Base-by-base conservation (phyloP, 176 grass and related monocot genomes). In the Oryza brachyantha region DNA sequence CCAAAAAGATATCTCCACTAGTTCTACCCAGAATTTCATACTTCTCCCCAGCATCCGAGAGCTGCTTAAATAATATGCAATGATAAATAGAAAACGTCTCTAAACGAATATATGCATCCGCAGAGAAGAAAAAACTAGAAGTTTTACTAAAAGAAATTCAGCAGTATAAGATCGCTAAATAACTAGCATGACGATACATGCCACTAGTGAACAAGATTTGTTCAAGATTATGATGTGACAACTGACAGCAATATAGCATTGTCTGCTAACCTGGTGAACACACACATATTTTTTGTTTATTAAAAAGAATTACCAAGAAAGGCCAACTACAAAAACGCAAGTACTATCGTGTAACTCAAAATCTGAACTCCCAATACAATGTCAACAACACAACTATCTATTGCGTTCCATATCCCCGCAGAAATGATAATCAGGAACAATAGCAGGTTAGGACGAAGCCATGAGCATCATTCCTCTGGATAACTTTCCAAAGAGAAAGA, bases 291-390 rank as follows among this genome's bases (percentile, higher is more conserved):
- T n/a, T 22, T 61, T 27, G 67, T 75, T 58, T 62, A 35, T 72
- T 39, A 58, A 19, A 64, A 65, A 40, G 7, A 73, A 55, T 34
- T 50, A 35, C 12, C 35, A 32, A 83, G 59, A 59, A 83, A 54
- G 25, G 7, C 43, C 11, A 27, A 38, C 3, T n/a, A 55, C n/a
- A 25, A 5, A 74, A 2, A 9, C 1, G 31, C 8, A 24, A 55
- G n/a, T 38, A 25, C 12, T 64, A 8, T 75, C 8, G 0, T 82
- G 61, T 22, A 45, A 35, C 11, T 35, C 5, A 77, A 83, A 77
- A 43, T 28, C 43, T 5, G 14, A 76, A 48, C 13, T 50, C 64
- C n/a, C 22, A 21, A 39, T 37, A 77, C 2, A 24, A 26, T 4
- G 29, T 52, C 26, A 29, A 46, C 50, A 70, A 31, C 29, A 52